Evolutionary conservation across 1,139 yeast species (phyloP).

Genomic region (Candida sp.): DNA sequence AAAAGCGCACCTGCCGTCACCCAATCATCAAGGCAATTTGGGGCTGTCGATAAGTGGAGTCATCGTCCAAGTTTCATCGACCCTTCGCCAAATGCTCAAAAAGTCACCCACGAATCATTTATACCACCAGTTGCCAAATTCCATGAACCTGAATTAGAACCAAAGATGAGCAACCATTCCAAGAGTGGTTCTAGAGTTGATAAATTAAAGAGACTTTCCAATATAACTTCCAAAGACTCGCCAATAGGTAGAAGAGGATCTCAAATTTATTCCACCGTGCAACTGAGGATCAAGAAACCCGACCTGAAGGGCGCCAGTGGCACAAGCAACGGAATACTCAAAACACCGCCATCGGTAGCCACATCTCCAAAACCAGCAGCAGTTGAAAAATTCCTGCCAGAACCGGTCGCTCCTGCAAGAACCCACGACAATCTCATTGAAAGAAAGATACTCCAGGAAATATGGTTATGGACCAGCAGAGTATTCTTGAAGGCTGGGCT

Average conservation of each 20-base stretch:
- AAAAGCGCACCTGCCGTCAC: slow-evolving; percentile 15
- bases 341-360: background rate
- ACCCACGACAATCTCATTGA: slow-evolving; percentile 16
- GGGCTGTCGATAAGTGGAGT: slow-evolving; percentile 36
- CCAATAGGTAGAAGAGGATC: slow-evolving; percentile 9
- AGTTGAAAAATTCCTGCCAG: background rate
- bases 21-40: slow-evolving; percentile 16
- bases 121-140: slow-evolving; percentile 2
- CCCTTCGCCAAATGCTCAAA: slow-evolving; percentile 20
- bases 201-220: slow-evolving; percentile 16
- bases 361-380: slow-evolving; percentile 4
- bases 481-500: slow-evolving; percentile 64
- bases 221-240: slow-evolving; percentile 10
- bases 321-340: background rate
- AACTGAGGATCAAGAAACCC: slow-evolving; percentile 7
- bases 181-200: slow-evolving; percentile 12
- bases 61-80: slow-evolving; percentile 53
- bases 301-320: slow-evolving; percentile 4
- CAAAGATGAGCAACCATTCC: background rate
- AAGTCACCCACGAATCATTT: slow-evolving; percentile 1
- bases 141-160: background rate
- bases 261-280: background rate
- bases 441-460: slow-evolving; percentile 52
- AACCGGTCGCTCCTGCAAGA: background rate
- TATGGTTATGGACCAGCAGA: slow-evolving; percentile 80